Base-by-base conservation (phyloP, 805 yeast genomes). In the Lachancea fermentati region DNA sequence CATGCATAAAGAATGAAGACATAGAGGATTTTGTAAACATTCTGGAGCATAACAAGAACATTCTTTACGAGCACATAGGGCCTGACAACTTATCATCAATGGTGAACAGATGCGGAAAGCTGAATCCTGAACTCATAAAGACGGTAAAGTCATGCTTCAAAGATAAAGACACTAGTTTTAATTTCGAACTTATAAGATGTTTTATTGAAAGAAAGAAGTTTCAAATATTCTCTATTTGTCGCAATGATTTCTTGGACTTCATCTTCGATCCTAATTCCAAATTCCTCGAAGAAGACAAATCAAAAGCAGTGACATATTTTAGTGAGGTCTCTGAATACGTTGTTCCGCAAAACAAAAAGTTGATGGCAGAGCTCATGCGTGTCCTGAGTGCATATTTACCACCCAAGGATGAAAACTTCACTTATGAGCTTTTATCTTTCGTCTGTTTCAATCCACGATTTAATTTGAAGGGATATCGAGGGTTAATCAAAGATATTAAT, bases 201-300 rank as follows among this genome's bases (percentile, higher is more conserved):
- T 13, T 44, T 14, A 17, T 47, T 16, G 19, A 19, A 5, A 15
- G 13, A 15, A 30, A 36, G 18, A 46, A 49, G 25, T 29, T 38
- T n/a, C 42, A 39, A n/a, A 31, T 42, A 9, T 39, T 49, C 19
- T 18, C 30, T 2, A 33, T 40, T 4, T 37, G 45, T 29, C 34
- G 40, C 12, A 34, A 34, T 4, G 50, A 49, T 18, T 32, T 51
- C 13, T 30, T 41, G 14, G 15, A 28, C 8, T 49, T 51, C 35
- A 38, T 48, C 17, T 26, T 45, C 8, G 42, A 28, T 17, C 7
- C 30, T 9, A 8, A 11, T 3, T 31, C 17, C 24, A 18, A 16
- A n/a, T 14, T 37, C 11, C 17, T 24, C 2, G 32, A 13, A 8
- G 24, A 14, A 13, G 36, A 37, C 15, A 37, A 32, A 24, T 13